These are phyloP conservation scores for Auricularia sp. DNA, from an alignment of 768 basidiomycete species.

Conservation along the genomic window DNA sequence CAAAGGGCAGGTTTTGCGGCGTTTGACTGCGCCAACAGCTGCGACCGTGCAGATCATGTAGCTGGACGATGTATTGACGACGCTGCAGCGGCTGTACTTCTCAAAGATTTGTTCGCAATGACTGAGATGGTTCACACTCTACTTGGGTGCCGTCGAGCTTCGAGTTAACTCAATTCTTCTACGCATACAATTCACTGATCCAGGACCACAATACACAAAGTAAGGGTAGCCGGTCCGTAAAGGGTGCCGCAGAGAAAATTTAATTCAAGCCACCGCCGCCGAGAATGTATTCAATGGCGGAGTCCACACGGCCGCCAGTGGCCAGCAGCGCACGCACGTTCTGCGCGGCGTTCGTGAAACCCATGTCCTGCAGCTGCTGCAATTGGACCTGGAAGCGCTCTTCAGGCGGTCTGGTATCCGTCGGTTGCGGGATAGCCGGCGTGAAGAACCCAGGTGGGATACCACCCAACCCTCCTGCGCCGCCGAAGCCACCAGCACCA, in stretches of 20 bases:
- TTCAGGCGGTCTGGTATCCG: constrained; percentile 71
- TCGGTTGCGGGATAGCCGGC: constrained; percentile 35
- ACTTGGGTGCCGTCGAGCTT: too few species aligned
- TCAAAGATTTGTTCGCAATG: too few species aligned
- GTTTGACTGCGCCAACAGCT: background rate
- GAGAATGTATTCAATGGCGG: constrained; percentile 89
- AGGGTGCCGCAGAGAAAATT: background rate
- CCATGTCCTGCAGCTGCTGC: constrained; percentile 92
- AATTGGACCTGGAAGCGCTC: constrained; percentile 87
- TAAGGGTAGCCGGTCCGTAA: background rate
- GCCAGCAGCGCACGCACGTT: constrained; percentile 86
- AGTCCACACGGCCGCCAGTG: constrained; percentile 87
- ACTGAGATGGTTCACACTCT: too few species aligned
- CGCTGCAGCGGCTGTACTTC: too few species aligned
- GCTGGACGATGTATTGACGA: too few species aligned
- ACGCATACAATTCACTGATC: too few species aligned
- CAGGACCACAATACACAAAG: background rate
- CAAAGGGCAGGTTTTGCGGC: background rate
- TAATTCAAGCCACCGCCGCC: constrained; percentile 54
- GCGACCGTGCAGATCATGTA: background rate
- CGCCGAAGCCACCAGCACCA: constrained; percentile 18
- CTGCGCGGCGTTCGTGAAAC: constrained; percentile 79
- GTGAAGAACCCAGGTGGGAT: constrained; percentile 17
- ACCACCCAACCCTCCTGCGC: constrained; percentile 7
- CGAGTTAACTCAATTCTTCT: too few species aligned